A percentile compares a stretch with the other conserved stretches of the same genome.
phyloP scores from a whole-genome alignment of 108 stramenopile genomes.

The Aurantiochytrium sp. region DNA sequence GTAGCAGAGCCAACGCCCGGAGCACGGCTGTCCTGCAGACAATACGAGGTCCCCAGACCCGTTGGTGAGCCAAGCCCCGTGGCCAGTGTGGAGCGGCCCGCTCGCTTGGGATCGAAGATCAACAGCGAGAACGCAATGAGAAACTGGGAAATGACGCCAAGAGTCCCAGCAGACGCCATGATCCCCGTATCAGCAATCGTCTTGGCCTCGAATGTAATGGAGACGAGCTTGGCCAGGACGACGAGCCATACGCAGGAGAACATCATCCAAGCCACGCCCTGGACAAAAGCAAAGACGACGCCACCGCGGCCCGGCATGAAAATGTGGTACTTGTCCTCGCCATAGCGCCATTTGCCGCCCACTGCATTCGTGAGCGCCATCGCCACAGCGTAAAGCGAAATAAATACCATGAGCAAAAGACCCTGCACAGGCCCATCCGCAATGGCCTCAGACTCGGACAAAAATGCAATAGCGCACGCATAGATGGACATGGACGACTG shows the following conservation, averaged over 20 bases:
- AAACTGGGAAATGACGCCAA: background rate
- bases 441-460: background rate
- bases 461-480: background rate
- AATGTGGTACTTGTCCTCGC: background rate
- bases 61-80: background rate
- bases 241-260: background rate
- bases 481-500: constrained; percentile 9
- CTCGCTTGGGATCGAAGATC: background rate
- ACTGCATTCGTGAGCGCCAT: background rate
- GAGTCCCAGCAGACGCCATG: background rate
- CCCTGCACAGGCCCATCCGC: background rate
- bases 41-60: too few relatives aligned
- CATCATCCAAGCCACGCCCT: constrained; percentile 13
- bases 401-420: background rate
- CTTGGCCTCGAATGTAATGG: background rate
- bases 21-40: too few relatives aligned
- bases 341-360: constrained; percentile 1
- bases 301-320: background rate
- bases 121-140: background rate
- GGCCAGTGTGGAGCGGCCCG: background rate
- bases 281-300: background rate
- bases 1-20: too few relatives aligned
- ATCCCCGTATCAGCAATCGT: background rate
- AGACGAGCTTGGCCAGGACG: background rate
- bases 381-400: background rate